phyloP scores from a whole-genome alignment of 108 stramenopile species.

The Skeletonema tropicum region DNA sequence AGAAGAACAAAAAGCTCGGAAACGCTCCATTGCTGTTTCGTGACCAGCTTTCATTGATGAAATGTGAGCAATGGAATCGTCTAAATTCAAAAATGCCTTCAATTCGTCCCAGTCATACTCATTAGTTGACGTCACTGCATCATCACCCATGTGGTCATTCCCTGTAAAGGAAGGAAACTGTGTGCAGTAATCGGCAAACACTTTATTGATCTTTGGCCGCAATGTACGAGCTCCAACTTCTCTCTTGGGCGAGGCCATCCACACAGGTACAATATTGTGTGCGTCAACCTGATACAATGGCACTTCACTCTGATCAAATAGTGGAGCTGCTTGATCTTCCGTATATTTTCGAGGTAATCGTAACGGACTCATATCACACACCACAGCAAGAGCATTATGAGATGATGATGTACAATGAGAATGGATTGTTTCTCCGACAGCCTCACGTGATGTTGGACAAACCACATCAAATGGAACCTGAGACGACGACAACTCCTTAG shows the following conservation, averaged over 20 bases:
- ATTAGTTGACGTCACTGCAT: constrained; percentile 19
- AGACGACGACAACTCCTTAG: constrained; percentile 60
- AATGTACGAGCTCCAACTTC: constrained; percentile 97
- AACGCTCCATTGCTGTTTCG: constrained; percentile 68
- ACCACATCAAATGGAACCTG: constrained; percentile 88
- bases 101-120: constrained; percentile 54
- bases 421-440: constrained; percentile 48
- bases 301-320: constrained; percentile 50
- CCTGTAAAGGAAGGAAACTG: constrained; percentile 76
- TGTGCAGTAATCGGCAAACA: constrained; percentile 69
- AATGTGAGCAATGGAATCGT: constrained; percentile 62
- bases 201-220: constrained; percentile 91
- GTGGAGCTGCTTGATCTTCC: constrained; percentile 55
- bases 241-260: constrained; percentile 90
- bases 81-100: constrained; percentile 62
- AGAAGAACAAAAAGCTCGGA: constrained; percentile 71
- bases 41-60: constrained; percentile 75
- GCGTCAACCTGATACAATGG: constrained; percentile 97
- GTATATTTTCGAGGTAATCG: constrained; percentile 73
- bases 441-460: constrained; percentile 44
- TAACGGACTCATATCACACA: constrained; percentile 92
- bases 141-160: constrained; percentile 51
- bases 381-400: constrained; percentile 62
- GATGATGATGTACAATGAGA: constrained; percentile 39
- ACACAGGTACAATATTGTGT: constrained; percentile 97